Conservation (phyloP, 768 basidiomycete genomes). For the Lyophyllum decastes region DNA sequence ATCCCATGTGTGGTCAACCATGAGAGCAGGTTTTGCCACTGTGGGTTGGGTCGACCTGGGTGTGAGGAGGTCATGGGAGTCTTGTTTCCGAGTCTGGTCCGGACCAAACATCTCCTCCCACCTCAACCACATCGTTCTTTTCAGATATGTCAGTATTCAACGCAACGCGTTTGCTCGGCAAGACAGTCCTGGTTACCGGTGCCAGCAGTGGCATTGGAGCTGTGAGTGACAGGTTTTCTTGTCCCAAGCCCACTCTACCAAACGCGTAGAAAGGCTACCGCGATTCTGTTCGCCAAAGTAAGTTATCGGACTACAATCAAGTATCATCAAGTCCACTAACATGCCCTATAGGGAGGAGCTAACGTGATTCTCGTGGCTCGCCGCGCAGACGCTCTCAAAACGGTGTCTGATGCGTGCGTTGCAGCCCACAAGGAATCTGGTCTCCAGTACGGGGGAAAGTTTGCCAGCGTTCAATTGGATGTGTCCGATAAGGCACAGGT, state of each 20-base stretch:
- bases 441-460: conserved; percentile 73
- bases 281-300: conserved; percentile 87
- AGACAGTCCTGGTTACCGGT: conserved; percentile 87
- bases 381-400: conserved; percentile 68
- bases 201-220: conserved; percentile 91
- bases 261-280: conserved; percentile 63
- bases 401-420: conserved; percentile 66
- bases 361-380: conserved; percentile 87
- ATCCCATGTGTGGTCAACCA: conserved; percentile 58
- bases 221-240: conserved; percentile 42
- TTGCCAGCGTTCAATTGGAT: conserved; percentile 74
- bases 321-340: not conserved
- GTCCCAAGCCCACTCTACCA: not conserved
- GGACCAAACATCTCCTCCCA: not conserved
- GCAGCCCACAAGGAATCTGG: conserved; percentile 75
- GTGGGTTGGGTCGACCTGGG: conserved; percentile 23
- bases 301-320: conserved; percentile 1
- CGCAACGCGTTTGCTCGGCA: conserved; percentile 75
- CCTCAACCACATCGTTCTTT: not conserved
- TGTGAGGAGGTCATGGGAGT: not conserved
- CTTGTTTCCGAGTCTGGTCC: not conserved
- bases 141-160: conserved; percentile 76
- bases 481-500: conserved; percentile 78
- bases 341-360: conserved; percentile 66
- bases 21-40: conserved; percentile 48